Conservation (phyloP, 371 early-diverging fungal genomes). For the Rhizopus sp. region DNA sequence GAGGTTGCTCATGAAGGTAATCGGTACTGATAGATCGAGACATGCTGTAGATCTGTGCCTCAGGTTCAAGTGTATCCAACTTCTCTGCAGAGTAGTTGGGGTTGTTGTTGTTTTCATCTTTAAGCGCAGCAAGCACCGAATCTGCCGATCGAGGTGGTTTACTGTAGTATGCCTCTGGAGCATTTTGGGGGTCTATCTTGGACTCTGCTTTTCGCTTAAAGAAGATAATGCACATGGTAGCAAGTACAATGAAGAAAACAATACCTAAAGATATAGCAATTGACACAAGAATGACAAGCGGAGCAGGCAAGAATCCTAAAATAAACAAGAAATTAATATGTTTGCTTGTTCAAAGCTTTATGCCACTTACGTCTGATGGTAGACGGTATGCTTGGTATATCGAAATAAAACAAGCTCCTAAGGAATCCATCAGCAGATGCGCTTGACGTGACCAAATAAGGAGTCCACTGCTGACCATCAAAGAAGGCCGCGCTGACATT, state of each 20-base stretch:
- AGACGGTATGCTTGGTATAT: slow-evolving; percentile 11
- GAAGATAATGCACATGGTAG: slow-evolving; percentile 49
- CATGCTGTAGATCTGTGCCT: slow-evolving; percentile 21
- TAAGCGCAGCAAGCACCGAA: slow-evolving; percentile 37
- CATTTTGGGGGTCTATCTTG: slow-evolving; percentile 31
- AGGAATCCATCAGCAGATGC: slow-evolving; percentile 19
- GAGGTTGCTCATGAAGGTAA: slow-evolving; percentile 12
- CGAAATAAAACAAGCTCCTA: slow-evolving; percentile 51
- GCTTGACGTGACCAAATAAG: slow-evolving; percentile 61
- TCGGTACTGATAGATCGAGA: slow-evolving; percentile 24
- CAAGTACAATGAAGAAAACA: slow-evolving; percentile 65
- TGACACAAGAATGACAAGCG: slow-evolving; percentile 69
- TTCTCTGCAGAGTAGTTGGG: slow-evolving; percentile 12
- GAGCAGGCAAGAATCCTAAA: slow-evolving; percentile 50
- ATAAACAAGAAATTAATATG: slow-evolving; percentile 2
- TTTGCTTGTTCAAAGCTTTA: not conserved
- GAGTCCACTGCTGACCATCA: slow-evolving; percentile 64
- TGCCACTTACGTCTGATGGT: slow-evolving; percentile 11
- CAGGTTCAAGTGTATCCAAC: slow-evolving; percentile 10
- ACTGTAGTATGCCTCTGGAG: slow-evolving; percentile 41
- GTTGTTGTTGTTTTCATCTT: not conserved
- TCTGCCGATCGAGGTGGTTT: slow-evolving; percentile 50
- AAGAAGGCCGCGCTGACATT: slow-evolving; percentile 67
- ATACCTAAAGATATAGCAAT: slow-evolving; percentile 69
- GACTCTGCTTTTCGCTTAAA: slow-evolving; percentile 37